A percentile compares a stretch with the other conserved stretches of the same genome.
These are phyloP conservation scores for Fusarium torreyae DNA, from an alignment of 2,329 filamentous ascomycete species.

Conservation along the genomic window DNA sequence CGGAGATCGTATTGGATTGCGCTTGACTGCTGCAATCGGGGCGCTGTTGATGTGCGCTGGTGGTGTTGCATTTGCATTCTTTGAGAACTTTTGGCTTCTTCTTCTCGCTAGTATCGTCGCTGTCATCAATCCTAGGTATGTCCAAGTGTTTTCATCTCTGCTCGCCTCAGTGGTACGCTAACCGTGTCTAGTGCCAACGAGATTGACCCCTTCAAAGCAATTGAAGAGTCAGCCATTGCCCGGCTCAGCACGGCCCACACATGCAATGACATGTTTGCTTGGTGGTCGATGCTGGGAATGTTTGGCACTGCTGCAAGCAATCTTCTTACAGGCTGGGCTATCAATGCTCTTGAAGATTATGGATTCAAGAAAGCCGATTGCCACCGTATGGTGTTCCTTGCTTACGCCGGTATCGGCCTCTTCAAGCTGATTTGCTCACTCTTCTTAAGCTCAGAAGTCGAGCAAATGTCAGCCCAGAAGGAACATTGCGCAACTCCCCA, in stretches of 20 bases:
- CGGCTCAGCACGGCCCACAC: conserved; percentile 40
- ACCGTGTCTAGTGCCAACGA: conserved; percentile 36
- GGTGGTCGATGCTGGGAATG: conserved; percentile 48
- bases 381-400: conserved; percentile 38
- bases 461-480: conserved; percentile 22
- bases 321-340: conserved; percentile 38
- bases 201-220: conserved; percentile 46
- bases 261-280: conserved; percentile 45
- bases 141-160: not conserved
- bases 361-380: conserved; percentile 28
- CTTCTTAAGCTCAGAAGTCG: conserved; percentile 33
- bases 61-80: conserved; percentile 33
- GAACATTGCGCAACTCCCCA: conserved; percentile 16
- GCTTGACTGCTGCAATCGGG: conserved; percentile 30
- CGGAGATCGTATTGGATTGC: conserved; percentile 37
- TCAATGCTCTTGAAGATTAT: conserved; percentile 27
- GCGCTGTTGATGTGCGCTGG: conserved; percentile 40
- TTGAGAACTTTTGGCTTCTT: conserved; percentile 43
- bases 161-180: not conserved
- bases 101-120: conserved; percentile 37
- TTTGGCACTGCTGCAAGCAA: conserved; percentile 44
- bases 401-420: conserved; percentile 35
- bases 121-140: conserved; percentile 44
- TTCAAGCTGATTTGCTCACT: conserved; percentile 36
- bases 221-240: conserved; percentile 45